A percentile compares a stretch with the other conserved stretches of the same genome.
phyloP scores from a whole-genome alignment of 1,284 basidiomycete genomes.

The Neonothopanus nambi region DNA sequence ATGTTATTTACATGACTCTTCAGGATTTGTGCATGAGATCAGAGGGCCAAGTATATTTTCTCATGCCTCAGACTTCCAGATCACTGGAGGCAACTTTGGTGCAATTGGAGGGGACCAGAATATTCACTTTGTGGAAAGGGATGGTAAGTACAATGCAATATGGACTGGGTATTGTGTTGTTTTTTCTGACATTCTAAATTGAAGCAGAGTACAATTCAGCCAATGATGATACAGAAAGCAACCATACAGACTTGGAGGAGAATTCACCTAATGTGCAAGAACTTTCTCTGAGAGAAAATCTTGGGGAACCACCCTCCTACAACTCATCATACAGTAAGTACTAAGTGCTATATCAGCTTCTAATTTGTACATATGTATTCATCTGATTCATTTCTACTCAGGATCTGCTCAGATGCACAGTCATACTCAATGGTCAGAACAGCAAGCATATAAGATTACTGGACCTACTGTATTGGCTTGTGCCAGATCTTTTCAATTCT shows the following conservation, averaged over 20 bases:
- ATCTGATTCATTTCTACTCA: not conserved
- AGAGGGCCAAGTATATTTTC: not conserved
- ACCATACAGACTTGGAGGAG: too few relatives aligned
- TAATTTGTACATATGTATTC: not conserved
- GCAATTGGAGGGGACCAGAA: not conserved
- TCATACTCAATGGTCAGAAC: not conserved
- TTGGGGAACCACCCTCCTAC: too few relatives aligned
- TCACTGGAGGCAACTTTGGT: not conserved
- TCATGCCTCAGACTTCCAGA: not conserved
- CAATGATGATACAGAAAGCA: too few relatives aligned
- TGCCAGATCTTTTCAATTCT: not conserved
- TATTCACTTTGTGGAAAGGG: not conserved
- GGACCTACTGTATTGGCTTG: not conserved
- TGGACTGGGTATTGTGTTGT: not conserved
- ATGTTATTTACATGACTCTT: not conserved
- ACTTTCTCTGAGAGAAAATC: too few relatives aligned
- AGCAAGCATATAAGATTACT: not conserved
- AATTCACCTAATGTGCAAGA: too few relatives aligned
- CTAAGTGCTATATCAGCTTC: not conserved
- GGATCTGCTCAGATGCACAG: not conserved
- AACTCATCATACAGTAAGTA: not conserved
- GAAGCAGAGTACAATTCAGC: not conserved
- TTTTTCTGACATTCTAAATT: not conserved
- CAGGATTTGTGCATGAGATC: too few relatives aligned
- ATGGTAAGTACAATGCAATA: not conserved